Evolutionary conservation across 306 rosid species (phyloP).

Genomic region (Vicia villosa): DNA sequence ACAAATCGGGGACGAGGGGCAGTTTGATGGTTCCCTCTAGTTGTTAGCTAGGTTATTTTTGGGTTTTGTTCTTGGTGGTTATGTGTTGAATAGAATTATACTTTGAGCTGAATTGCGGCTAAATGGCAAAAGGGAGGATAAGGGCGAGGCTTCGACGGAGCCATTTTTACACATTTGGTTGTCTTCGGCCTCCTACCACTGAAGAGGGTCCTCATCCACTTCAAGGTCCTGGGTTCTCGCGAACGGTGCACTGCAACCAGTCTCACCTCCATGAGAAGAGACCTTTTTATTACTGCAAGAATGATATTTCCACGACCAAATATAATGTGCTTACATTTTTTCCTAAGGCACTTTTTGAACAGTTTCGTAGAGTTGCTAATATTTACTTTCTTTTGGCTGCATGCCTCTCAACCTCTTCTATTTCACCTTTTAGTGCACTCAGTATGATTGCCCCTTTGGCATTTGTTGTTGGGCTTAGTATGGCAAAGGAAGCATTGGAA

Average conservation of each 20-base stretch:
- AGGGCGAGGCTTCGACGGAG: constrained; percentile 82
- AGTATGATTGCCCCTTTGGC: constrained; percentile 95
- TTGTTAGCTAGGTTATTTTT: constrained; percentile 27
- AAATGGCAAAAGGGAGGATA: constrained; percentile 72
- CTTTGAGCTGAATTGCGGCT: constrained; percentile 52
- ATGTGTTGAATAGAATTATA: constrained; percentile 36
- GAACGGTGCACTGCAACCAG: constrained; percentile 77
- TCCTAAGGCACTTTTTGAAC: constrained; percentile 97
- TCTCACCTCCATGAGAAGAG: constrained; percentile 61
- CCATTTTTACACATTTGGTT: constrained; percentile 76
- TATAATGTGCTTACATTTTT: constrained; percentile 73
- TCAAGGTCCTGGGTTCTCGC: constrained; percentile 69
- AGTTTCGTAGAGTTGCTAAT: constrained; percentile 93
- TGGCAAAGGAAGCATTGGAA: constrained; percentile 97
- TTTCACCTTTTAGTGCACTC: constrained; percentile 75
- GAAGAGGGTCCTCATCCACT: constrained; percentile 60
- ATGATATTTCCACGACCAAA: constrained; percentile 86
- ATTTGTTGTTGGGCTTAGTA: constrained; percentile 98
- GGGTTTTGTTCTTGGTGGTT: constrained; percentile 32
- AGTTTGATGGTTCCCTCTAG: constrained; percentile 21
- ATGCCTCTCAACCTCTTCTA: constrained; percentile 62
- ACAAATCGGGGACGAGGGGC: constrained; percentile 44
- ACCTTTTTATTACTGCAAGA: constrained; percentile 66
- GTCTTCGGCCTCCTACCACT: constrained; percentile 46
- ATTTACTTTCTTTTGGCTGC: constrained; percentile 95